Percentiles rank a stretch among this genome's conserved stretches.
Conservation (phyloP, 345 rosid genomes). For the Corchorus olitorius region DNA sequence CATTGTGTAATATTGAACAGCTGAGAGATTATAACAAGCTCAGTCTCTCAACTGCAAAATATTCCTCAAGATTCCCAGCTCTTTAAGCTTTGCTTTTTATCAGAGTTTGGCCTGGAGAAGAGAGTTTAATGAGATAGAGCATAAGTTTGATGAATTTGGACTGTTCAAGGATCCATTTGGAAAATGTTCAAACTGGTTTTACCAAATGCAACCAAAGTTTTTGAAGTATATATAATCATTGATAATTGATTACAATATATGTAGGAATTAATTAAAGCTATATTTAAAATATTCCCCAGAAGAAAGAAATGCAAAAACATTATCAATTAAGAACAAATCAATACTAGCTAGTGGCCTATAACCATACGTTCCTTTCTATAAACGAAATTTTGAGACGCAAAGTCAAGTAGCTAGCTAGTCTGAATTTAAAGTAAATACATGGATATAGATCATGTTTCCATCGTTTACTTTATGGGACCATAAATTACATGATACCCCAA, state of each 20-base stretch:
- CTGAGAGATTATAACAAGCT: background rate
- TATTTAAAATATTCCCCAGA: background rate
- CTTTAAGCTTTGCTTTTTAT: background rate
- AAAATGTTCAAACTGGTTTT: background rate
- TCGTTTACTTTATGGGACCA: background rate
- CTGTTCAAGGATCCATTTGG: background rate
- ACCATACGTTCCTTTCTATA: no score
- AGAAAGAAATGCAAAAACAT: background rate
- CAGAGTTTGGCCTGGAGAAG: background rate
- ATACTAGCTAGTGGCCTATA: background rate
- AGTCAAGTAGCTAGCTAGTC: background rate
- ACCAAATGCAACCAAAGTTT: background rate
- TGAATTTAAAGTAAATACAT: background rate
- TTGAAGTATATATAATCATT: background rate
- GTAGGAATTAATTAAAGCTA: conserved; percentile 1
- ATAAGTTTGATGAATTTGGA: background rate
- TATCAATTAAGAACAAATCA: background rate
- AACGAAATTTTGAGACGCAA: background rate
- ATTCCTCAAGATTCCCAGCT: background rate
- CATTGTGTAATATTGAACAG: conserved; percentile 22
- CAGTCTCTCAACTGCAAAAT: background rate
- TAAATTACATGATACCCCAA: background rate
- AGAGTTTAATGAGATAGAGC: background rate
- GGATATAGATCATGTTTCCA: background rate
- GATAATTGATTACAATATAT: background rate